Conservation (phyloP, 2,329 filamentous ascomycete genomes). For the Moelleriella libera region DNA sequence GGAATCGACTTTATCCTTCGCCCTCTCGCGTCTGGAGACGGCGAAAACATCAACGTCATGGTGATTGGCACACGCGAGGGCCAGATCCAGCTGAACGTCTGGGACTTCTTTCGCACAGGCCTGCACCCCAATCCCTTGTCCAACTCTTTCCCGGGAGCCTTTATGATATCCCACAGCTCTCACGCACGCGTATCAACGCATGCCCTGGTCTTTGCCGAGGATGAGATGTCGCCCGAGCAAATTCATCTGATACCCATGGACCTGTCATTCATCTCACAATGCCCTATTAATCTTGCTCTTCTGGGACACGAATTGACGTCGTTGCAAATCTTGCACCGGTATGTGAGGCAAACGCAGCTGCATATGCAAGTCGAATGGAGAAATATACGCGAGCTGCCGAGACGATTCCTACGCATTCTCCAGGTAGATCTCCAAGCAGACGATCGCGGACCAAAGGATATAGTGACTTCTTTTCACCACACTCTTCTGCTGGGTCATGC, state of each 20-base stretch:
- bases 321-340: slow-evolving; percentile 73
- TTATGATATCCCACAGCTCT: slow-evolving; percentile 48
- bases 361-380: slow-evolving; percentile 77
- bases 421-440: slow-evolving; percentile 56
- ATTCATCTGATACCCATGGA: slow-evolving; percentile 59
- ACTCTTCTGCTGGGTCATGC: slow-evolving; percentile 74
- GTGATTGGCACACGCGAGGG: slow-evolving; percentile 60
- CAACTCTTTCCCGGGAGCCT: slow-evolving; percentile 9
- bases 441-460: slow-evolving; percentile 40
- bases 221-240: slow-evolving; percentile 16
- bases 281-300: slow-evolving; percentile 68
- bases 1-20: slow-evolving; percentile 60
- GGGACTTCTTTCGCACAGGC: slow-evolving; percentile 73
- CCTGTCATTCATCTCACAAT: slow-evolving; percentile 66
- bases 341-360: slow-evolving; percentile 65
- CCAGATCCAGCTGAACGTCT: slow-evolving; percentile 63
- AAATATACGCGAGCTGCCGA: slow-evolving; percentile 64
- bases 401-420: slow-evolving; percentile 63
- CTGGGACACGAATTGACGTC: slow-evolving; percentile 79
- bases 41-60: slow-evolving; percentile 67
- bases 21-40: slow-evolving; percentile 45
- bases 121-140: slow-evolving; percentile 38
- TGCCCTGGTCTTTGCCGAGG: slow-evolving; percentile 44
- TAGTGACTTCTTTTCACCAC: slow-evolving; percentile 70
- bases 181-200: slow-evolving; percentile 67